Percentiles rank a stretch among this genome's conserved stretches.
Evolutionary conservation across 345 rosid genomes (phyloP).

Genomic region (Gossypium sturtianum): DNA sequence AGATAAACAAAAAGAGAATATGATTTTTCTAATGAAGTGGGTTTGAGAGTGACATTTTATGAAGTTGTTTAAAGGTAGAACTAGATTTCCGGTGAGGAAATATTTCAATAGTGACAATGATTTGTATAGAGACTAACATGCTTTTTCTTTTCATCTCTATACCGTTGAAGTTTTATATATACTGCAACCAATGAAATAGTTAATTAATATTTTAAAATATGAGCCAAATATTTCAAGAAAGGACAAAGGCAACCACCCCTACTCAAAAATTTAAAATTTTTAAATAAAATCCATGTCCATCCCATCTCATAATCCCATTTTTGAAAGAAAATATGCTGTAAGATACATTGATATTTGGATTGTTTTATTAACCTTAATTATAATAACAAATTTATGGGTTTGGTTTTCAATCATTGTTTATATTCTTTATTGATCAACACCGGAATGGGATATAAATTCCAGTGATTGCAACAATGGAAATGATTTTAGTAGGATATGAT

Average conservation of each 20-base stretch:
- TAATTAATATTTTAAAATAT: too few species aligned
- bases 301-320: too few species aligned
- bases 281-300: too few species aligned
- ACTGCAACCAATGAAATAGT: not conserved
- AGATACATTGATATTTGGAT: too few species aligned
- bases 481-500: not conserved
- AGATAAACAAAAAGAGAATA: not conserved
- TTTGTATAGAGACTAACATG: not conserved
- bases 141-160: not conserved
- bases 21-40: not conserved
- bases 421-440: too few species aligned
- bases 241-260: not conserved
- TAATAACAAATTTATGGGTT: too few species aligned
- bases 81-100: not conserved
- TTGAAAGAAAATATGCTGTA: too few species aligned
- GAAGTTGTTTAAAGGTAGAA: not conserved
- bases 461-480: not conserved
- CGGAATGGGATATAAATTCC: too few species aligned
- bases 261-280: too few species aligned
- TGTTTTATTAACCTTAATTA: too few species aligned
- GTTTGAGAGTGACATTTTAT: not conserved
- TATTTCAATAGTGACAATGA: not conserved
- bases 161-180: not conserved
- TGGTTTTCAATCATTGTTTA: too few species aligned
- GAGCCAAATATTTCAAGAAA: not conserved